Conservation (phyloP, 208 protist species). For the Pavlovales sp. region DNA sequence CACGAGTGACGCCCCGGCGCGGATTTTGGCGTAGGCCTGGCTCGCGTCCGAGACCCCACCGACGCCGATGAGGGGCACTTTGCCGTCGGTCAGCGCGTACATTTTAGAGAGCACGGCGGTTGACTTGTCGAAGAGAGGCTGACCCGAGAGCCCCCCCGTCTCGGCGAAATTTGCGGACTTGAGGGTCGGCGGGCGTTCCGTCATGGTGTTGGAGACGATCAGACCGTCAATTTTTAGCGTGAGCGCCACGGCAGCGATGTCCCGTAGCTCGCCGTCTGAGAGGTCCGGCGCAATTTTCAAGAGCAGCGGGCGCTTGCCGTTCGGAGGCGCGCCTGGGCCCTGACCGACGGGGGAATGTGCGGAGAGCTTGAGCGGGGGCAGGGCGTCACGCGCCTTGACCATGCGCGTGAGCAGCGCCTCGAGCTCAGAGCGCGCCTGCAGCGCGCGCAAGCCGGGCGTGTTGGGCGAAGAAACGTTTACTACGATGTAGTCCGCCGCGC, state of each 20-base stretch:
- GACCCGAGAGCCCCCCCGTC: conserved; percentile 59
- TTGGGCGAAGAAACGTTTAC: conserved; percentile 71
- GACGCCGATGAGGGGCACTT: conserved; percentile 63
- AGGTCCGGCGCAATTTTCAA: conserved; percentile 63
- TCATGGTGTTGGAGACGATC: conserved; percentile 68
- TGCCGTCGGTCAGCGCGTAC: conserved; percentile 62
- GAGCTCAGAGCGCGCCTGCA: conserved; percentile 50
- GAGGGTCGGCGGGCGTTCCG: conserved; percentile 52
- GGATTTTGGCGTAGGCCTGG: conserved; percentile 67
- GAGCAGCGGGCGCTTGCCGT: conserved; percentile 32
- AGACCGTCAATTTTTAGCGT: conserved; percentile 59
- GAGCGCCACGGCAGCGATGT: conserved; percentile 57
- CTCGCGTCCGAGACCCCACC: conserved; percentile 59
- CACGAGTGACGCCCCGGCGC: conserved; percentile 60
- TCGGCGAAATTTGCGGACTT: neutral
- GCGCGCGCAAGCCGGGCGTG: conserved; percentile 61
- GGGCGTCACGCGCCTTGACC: neutral
- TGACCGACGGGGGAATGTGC: no score
- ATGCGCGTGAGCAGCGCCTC: neutral
- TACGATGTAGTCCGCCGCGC: conserved; percentile 65
- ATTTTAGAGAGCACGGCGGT: conserved; percentile 55
- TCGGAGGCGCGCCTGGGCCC: no score
- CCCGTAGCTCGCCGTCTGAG: conserved; percentile 43
- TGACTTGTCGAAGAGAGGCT: conserved; percentile 50
- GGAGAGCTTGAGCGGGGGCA: neutral